phyloP scores from a whole-genome alignment of 257 asterid species.

The Solanum commersonii region DNA sequence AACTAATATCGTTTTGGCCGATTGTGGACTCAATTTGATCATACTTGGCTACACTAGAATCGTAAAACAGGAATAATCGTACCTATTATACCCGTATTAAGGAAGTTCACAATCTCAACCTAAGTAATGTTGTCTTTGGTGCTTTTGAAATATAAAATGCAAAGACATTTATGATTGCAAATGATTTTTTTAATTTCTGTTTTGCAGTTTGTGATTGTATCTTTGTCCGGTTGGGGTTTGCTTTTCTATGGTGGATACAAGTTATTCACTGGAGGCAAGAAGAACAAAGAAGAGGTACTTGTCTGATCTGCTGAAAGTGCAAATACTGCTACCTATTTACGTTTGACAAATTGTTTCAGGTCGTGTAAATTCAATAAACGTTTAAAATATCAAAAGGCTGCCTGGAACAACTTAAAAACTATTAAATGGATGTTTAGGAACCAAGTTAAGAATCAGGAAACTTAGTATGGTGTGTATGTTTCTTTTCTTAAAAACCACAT shows the following conservation, averaged over 20 bases:
- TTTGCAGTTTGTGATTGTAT: conserved; percentile 75
- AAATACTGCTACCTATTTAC: background rate
- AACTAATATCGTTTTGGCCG: background rate
- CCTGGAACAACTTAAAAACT: background rate
- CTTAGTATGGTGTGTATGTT: background rate
- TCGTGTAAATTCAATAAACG: background rate
- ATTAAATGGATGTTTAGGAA: background rate
- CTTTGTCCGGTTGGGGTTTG: conserved; percentile 76
- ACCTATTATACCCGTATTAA: background rate
- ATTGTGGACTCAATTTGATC: background rate
- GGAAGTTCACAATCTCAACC: background rate
- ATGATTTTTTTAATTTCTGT: background rate
- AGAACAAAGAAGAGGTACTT: conserved; percentile 56
- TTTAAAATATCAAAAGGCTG: background rate
- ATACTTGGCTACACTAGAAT: background rate
- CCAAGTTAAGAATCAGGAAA: background rate
- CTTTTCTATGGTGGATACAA: conserved; percentile 49
- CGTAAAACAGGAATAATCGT: background rate
- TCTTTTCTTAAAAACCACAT: background rate
- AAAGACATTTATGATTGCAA: background rate
- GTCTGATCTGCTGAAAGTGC: background rate
- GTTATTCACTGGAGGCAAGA: conserved; percentile 62
- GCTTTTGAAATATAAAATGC: background rate
- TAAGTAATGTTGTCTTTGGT: background rate
- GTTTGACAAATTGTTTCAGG: background rate